Conservation (phyloP, 768 basidiomycete species). For the Melanogaster broomeanus region DNA sequence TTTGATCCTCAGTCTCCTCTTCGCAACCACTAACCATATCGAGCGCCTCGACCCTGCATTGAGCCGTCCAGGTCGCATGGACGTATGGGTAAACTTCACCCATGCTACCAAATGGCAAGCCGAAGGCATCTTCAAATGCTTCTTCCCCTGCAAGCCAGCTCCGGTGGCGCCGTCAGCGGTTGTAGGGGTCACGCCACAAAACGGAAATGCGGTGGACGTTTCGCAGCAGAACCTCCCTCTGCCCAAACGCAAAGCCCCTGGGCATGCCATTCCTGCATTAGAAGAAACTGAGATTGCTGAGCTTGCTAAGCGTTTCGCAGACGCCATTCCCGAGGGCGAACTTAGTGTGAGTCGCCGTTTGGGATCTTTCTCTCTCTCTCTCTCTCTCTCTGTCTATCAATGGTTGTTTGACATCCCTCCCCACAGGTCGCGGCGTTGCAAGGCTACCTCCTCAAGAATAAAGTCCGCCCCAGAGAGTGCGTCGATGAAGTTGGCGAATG, state of each 20-base stretch:
- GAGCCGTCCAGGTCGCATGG: slow-evolving; percentile 87
- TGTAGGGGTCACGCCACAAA: slow-evolving; percentile 14
- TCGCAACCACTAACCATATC: slow-evolving; percentile 93
- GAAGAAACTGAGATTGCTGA: slow-evolving; percentile 74
- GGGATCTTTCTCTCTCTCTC: not conserved
- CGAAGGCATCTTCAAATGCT: slow-evolving; percentile 91
- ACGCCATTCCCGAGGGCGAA: slow-evolving; percentile 84
- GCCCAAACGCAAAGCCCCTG: slow-evolving; percentile 60
- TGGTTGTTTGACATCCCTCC: not conserved
- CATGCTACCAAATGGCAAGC: slow-evolving; percentile 93
- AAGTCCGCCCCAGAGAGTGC: slow-evolving; percentile 84
- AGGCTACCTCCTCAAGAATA: slow-evolving; percentile 87
- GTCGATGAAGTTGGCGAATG: slow-evolving; percentile 80
- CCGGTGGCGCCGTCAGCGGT: slow-evolving; percentile 5
- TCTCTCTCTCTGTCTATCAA: too few relatives aligned
- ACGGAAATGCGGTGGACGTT: slow-evolving; percentile 39
- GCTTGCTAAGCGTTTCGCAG: slow-evolving; percentile 81
- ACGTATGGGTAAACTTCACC: slow-evolving; percentile 90
- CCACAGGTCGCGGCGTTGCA: slow-evolving; percentile 77
- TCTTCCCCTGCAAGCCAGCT: slow-evolving; percentile 70
- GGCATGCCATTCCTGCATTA: slow-evolving; percentile 66
- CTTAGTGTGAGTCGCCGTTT: slow-evolving; percentile 62
- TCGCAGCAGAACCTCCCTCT: slow-evolving; percentile 69
- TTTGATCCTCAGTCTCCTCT: slow-evolving; percentile 60
- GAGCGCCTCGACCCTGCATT: slow-evolving; percentile 90